phyloP scores from a whole-genome alignment of 305 asterid genomes.

The Fraxinus nigra region DNA sequence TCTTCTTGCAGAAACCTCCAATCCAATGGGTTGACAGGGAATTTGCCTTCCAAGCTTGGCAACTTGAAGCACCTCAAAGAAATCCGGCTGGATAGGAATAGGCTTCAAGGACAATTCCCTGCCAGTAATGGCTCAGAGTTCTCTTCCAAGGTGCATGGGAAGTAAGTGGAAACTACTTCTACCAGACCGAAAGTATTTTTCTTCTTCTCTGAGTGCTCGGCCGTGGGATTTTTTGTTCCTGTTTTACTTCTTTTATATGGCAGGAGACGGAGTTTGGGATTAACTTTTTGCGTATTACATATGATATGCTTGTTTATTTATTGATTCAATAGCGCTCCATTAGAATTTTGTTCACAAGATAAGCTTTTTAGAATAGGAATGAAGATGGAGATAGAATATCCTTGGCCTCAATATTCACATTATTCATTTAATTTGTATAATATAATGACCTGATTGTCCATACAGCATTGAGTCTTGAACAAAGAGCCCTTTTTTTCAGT shows the following conservation, averaged over 20 bases:
- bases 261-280: neutral
- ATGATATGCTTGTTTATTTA: neutral
- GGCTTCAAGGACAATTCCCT: conserved; percentile 66
- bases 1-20: conserved; percentile 66
- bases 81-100: conserved; percentile 82
- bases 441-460: neutral
- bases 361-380: neutral
- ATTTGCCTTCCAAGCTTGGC: conserved; percentile 76
- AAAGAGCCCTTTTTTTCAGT: neutral
- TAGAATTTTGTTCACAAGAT: neutral
- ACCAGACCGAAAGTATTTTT: neutral
- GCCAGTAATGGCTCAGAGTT: conserved; percentile 51
- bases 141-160: conserved; percentile 39
- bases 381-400: neutral
- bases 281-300: neutral
- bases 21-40: conserved; percentile 83
- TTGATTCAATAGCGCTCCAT: neutral
- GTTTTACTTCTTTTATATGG: neutral
- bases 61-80: conserved; percentile 70
- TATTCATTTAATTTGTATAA: neutral
- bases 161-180: conserved; percentile 44
- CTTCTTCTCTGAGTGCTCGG: neutral
- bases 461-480: neutral
- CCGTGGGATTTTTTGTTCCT: neutral
- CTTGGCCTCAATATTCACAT: neutral